Conservation (phyloP, 2,329 filamentous ascomycete genomes). For the Colletotrichum sojae region DNA sequence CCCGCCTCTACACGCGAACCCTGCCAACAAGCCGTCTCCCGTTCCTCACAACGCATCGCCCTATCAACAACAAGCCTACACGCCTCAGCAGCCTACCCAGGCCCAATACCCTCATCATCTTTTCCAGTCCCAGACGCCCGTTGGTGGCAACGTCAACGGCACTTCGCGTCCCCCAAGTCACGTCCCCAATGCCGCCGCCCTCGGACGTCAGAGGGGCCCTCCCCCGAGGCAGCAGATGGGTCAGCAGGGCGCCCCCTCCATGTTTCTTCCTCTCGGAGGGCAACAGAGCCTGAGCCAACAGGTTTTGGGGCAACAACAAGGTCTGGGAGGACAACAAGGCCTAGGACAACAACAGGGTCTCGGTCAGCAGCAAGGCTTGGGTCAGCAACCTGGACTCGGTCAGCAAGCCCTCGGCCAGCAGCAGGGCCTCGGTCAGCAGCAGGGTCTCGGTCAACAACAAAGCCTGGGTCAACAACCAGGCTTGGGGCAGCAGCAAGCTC, state of each 20-base stretch:
- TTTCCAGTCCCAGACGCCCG: slow-evolving; percentile 62
- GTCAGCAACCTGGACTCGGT: slow-evolving; percentile 33
- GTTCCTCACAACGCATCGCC: slow-evolving; percentile 68
- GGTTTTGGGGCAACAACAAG: slow-evolving; percentile 36
- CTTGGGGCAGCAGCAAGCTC: slow-evolving; percentile 28
- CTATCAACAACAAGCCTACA: slow-evolving; percentile 68
- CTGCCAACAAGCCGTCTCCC: slow-evolving; percentile 69
- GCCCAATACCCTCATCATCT: slow-evolving; percentile 67
- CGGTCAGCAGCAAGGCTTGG: slow-evolving; percentile 36
- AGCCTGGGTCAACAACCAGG: slow-evolving; percentile 30
- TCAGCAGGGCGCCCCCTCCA: slow-evolving; percentile 53
- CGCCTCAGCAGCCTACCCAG: slow-evolving; percentile 65
- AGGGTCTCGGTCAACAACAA: slow-evolving; percentile 30
- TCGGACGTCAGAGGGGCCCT: slow-evolving; percentile 60
- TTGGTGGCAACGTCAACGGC: slow-evolving; percentile 65
- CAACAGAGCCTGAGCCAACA: slow-evolving; percentile 37
- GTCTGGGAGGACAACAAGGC: slow-evolving; percentile 32
- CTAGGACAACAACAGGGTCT: slow-evolving; percentile 31
- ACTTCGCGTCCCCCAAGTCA: slow-evolving; percentile 61
- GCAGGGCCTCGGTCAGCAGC: slow-evolving; percentile 29
- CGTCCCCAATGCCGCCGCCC: slow-evolving; percentile 62
- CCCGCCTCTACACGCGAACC: slow-evolving; percentile 63
- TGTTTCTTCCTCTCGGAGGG: slow-evolving; percentile 51
- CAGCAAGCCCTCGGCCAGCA: slow-evolving; percentile 32
- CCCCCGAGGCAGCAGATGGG: slow-evolving; percentile 63